These are phyloP conservation scores for Xylaria arbuscula DNA, from an alignment of 2,329 filamentous ascomycete species.

Conservation along the genomic window DNA sequence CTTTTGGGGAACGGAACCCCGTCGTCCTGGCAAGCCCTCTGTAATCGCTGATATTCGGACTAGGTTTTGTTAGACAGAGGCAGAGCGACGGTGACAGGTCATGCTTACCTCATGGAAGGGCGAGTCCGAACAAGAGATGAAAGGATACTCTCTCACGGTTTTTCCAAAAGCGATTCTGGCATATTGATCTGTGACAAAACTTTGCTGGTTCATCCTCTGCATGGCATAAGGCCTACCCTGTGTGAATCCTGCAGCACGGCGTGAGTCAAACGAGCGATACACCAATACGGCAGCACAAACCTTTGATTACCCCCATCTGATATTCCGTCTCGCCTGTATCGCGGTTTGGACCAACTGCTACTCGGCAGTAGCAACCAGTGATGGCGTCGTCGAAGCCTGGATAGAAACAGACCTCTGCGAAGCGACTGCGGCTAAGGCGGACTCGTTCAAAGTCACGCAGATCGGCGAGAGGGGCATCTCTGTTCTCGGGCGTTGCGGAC, in stretches of 20 bases:
- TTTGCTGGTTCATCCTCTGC: conserved; percentile 76
- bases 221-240: conserved; percentile 87
- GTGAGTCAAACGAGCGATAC: conserved; percentile 42
- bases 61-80: conserved; percentile 54
- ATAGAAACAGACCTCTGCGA: conserved; percentile 92
- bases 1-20: conserved; percentile 80
- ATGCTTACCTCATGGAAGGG: conserved; percentile 79
- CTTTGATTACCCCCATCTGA: conserved; percentile 88
- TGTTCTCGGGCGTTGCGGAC: conserved; percentile 65
- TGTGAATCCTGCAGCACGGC: conserved; percentile 70
- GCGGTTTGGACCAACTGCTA: conserved; percentile 82
- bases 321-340: conserved; percentile 79
- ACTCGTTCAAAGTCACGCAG: conserved; percentile 86
- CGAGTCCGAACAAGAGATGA: conserved; percentile 88
- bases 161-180: conserved; percentile 84
- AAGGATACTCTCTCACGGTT: conserved; percentile 85
- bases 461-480: conserved; percentile 76
- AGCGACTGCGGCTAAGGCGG: conserved; percentile 84
- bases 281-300: conserved; percentile 57
- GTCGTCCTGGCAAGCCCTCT: conserved; percentile 77
- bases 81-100: not conserved
- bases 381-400: conserved; percentile 88
- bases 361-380: conserved; percentile 84
- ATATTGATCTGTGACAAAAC: conserved; percentile 87
- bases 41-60: conserved; percentile 84